Evolutionary conservation across 73 alveolate species (phyloP).

Genomic region (Blepharisma japonicum): DNA sequence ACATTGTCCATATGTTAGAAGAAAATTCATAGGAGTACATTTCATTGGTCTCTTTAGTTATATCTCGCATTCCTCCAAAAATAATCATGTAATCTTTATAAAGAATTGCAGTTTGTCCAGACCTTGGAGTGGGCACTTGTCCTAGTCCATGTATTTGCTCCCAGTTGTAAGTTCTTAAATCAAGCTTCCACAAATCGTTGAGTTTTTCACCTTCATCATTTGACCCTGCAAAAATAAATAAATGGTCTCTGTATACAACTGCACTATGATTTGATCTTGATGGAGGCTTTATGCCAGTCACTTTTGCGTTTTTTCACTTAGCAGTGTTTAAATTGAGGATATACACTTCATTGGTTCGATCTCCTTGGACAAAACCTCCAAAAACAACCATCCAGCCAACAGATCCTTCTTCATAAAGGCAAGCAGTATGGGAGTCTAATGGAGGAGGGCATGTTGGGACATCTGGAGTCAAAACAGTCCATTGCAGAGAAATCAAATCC

Average conservation of each 20-base stretch:
- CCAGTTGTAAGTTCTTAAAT: constrained; percentile 37
- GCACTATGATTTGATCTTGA: constrained; percentile 47
- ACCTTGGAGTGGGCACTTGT: constrained; percentile 35
- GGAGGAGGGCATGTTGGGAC: too few species aligned
- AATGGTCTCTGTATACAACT: constrained; percentile 21
- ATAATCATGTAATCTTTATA: constrained; percentile 45
- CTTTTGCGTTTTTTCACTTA: constrained; percentile 38
- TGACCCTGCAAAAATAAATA: constrained; percentile 47
- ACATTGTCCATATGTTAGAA: constrained; percentile 29
- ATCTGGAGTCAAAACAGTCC: too few species aligned
- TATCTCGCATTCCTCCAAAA: constrained; percentile 67
- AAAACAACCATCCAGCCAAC: constrained; percentile 36
- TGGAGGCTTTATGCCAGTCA: constrained; percentile 35
- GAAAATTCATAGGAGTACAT: constrained; percentile 33
- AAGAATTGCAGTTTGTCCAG: constrained; percentile 53
- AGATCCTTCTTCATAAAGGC: constrained; percentile 21
- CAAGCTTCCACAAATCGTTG: constrained; percentile 52
- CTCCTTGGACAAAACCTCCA: constrained; percentile 61
- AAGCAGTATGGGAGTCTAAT: constrained; percentile 49
- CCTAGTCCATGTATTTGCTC: background rate
- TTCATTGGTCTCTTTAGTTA: constrained; percentile 55
- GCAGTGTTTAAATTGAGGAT: constrained; percentile 32
- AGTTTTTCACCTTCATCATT: constrained; percentile 53
- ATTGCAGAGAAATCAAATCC: too few species aligned
- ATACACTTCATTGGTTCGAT: constrained; percentile 32